Evolutionary conservation across 345 rosid species (phyloP), one percentile per base, ranked within the genome.

Genomic region (Garcia nutans): DNA sequence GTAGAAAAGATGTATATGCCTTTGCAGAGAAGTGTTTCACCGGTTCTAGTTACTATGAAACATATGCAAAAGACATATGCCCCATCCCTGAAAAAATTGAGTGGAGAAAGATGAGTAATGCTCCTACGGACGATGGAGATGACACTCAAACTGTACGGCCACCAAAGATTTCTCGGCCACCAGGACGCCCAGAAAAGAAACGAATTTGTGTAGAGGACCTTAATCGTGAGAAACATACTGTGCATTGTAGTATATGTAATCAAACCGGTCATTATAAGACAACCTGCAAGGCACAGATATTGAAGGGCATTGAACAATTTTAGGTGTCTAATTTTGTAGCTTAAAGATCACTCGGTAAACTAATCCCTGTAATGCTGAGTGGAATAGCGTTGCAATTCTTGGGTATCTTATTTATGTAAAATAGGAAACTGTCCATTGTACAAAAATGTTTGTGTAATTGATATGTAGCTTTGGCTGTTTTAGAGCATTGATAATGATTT

Each of bases 101-200:
- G 60, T 83, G 87, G 87, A 85, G 78, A 55, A 82, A 82, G 80
- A 31, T 44, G 0, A 60, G 77, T 37, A 89, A 85, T 15, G 77
- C 28, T 57, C 50, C 73, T 11, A 8, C 4, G n/a, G 74, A 22
- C 28, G 22, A 70, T 17, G 72, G 73, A 13, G 85, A 77, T 31
- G 87, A 80, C 23, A 74, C 69, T 44, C 82, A 64, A 61, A 71
- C 81, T 31, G 81, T 87, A 31, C 68, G 80, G 41, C 92, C 90
- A 3, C 92, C 90, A 22, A 87, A 84, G 81, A 78, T 75, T 49
- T 86, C 89, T 9, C 60, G 84, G 50, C 89, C 87, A 31, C 90
- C 89, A 16, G 88, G 89, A 50, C 87, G 88, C n/a, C 92, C 88
- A 8, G 87, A 89, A 74, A 87, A 89, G 82, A 89, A 89, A 79